phyloP scores from a whole-genome alignment of 805 yeast genomes.

The Candida gorgasii region DNA sequence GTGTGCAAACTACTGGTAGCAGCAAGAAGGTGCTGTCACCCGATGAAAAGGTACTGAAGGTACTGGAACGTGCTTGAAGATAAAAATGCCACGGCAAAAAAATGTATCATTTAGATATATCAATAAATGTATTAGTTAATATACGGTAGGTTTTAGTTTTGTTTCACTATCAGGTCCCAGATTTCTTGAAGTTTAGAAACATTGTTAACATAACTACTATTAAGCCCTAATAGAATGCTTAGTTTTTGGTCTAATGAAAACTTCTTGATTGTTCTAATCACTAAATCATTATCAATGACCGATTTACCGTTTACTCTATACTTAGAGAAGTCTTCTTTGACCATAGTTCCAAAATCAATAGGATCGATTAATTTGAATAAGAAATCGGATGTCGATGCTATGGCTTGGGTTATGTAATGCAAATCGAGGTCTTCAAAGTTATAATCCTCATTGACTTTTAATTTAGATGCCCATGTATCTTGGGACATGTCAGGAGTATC shows the following conservation, averaged over 20 bases:
- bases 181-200: slow-evolving; percentile 9
- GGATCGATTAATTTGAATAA: slow-evolving; percentile 24
- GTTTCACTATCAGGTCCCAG: slow-evolving; percentile 12
- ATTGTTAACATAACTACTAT: background rate
- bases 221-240: slow-evolving; percentile 10
- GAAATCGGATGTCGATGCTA: slow-evolving; percentile 23
- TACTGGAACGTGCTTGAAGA: too few species aligned
- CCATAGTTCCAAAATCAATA: slow-evolving; percentile 18
- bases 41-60: too few species aligned
- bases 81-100: too few species aligned
- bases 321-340: slow-evolving; percentile 9
- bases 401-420: slow-evolving; percentile 28
- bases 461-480: slow-evolving; percentile 47
- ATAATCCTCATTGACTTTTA: slow-evolving; percentile 55
- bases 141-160: background rate
- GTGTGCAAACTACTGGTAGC: too few species aligned
- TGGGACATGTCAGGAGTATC: slow-evolving; percentile 29
- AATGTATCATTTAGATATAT: too few species aligned
- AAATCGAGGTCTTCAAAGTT: slow-evolving; percentile 39
- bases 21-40: too few species aligned
- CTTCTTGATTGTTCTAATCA: slow-evolving; percentile 10
- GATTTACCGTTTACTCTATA: slow-evolving; percentile 10
- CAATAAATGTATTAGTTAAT: background rate
- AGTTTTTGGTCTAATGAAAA: slow-evolving; percentile 21
- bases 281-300: slow-evolving; percentile 11